These are phyloP conservation scores for Aethionema arabicum DNA, from an alignment of 345 rosid species.

Conservation along the genomic window DNA sequence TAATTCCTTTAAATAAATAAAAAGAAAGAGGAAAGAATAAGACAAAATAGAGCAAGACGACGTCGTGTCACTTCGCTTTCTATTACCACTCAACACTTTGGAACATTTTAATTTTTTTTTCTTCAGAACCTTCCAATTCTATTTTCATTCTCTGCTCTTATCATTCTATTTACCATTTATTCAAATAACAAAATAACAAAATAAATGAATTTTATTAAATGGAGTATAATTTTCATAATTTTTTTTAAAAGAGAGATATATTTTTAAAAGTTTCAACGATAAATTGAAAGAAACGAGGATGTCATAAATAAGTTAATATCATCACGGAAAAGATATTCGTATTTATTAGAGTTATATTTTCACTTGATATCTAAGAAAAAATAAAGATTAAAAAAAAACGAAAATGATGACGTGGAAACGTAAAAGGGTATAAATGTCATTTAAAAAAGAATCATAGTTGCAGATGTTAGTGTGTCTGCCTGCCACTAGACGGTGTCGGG, in stretches of 20 bases:
- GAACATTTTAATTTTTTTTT: slow-evolving; percentile 3
- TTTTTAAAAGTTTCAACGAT: neutral
- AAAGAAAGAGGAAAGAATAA: neutral
- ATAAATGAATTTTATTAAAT: too few species aligned
- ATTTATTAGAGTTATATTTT: slow-evolving; percentile 1
- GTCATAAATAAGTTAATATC: slow-evolving; percentile 26
- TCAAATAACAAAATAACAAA: too few species aligned
- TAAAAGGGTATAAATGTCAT: slow-evolving; percentile 30
- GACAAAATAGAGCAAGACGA: slow-evolving; percentile 34
- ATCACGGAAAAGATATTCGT: slow-evolving; percentile 25
- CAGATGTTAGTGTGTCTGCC: slow-evolving; percentile 38
- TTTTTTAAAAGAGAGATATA: neutral
- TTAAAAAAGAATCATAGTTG: slow-evolving; percentile 8
- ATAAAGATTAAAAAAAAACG: neutral
- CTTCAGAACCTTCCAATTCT: slow-evolving; percentile 33
- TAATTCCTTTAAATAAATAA: neutral
- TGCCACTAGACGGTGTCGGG: slow-evolving; percentile 39
- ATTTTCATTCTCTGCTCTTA: slow-evolving; percentile 24
- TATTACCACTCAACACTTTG: slow-evolving; percentile 22
- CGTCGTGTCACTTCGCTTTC: slow-evolving; percentile 31
- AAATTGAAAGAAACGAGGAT: slow-evolving; percentile 27
- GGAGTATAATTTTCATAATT: too few species aligned
- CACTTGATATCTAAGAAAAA: too few species aligned
- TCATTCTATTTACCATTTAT: slow-evolving; percentile 10
- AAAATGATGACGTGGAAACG: slow-evolving; percentile 1